A percentile compares a stretch with the other conserved stretches of the same genome.
These are phyloP conservation scores for Nicotiana attenuata DNA, from an alignment of 257 asterid genomes.

Conservation along the genomic window DNA sequence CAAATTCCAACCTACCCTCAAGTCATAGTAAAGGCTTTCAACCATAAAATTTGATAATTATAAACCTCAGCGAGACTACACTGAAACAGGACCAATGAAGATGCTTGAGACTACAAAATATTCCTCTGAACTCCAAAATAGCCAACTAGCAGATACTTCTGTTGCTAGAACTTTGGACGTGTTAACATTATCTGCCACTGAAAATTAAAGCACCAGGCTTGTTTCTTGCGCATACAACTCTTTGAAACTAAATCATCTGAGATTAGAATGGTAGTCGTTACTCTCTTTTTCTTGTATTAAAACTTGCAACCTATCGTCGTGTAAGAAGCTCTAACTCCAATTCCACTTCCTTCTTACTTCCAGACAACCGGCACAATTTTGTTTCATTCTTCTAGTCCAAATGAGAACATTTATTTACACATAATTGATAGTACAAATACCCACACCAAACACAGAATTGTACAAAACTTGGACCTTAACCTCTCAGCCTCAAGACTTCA, in stretches of 20 bases:
- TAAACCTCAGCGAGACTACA: too few species aligned
- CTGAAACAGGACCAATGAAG: too few species aligned
- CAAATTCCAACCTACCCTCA: too few species aligned
- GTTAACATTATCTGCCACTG: too few species aligned
- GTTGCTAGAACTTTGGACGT: too few species aligned
- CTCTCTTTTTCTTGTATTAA: not conserved
- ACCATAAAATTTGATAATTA: too few species aligned
- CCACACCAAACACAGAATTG: constrained; percentile 2
- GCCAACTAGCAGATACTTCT: too few species aligned
- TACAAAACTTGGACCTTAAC: not conserved
- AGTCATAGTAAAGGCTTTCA: too few species aligned
- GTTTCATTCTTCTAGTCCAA: not conserved
- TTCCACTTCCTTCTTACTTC: not conserved
- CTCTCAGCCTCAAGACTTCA: not conserved
- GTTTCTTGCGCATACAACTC: too few species aligned
- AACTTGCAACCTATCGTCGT: not conserved
- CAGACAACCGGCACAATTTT: not conserved
- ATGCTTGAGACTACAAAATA: too few species aligned
- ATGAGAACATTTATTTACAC: constrained; percentile 2
- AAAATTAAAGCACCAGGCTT: too few species aligned
- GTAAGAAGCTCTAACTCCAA: not conserved
- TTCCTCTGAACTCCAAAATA: too few species aligned
- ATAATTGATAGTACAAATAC: not conserved
- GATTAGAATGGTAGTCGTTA: not conserved
- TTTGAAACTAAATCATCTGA: not conserved